phyloP scores from a whole-genome alignment of 176 grass and related monocot genomes.

The Oryza glumipatula region DNA sequence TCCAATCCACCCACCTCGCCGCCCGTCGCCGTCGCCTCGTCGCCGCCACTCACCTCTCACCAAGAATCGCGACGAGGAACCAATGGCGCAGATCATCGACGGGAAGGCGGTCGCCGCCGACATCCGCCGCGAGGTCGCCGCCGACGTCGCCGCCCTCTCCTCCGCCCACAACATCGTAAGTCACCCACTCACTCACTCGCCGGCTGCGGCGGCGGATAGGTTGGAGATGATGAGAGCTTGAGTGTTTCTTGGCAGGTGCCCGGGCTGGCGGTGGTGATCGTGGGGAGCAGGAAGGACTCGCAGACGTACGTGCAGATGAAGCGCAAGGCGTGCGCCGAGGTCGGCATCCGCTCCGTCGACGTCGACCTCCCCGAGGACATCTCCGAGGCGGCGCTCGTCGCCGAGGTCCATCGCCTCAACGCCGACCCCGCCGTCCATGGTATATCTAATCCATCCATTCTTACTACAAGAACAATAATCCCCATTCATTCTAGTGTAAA shows the following conservation, averaged over 20 bases:
- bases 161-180: slow-evolving; percentile 52
- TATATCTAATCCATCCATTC: background rate
- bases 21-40: background rate
- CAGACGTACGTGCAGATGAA: slow-evolving; percentile 91
- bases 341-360: slow-evolving; percentile 78
- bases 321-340: slow-evolving; percentile 93
- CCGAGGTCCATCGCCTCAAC: slow-evolving; percentile 83
- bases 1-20: background rate
- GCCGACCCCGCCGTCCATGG: slow-evolving; percentile 78
- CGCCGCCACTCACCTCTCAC: background rate
- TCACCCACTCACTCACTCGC: no score
- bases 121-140: slow-evolving; percentile 69
- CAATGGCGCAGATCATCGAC: slow-evolving; percentile 94
- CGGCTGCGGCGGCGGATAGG: background rate
- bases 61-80: background rate
- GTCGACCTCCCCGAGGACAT: slow-evolving; percentile 83
- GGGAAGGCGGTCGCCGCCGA: slow-evolving; percentile 78
- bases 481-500: background rate
- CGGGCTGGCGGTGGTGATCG: slow-evolving; percentile 94
- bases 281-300: slow-evolving; percentile 90
- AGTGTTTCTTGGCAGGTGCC: slow-evolving; percentile 59
- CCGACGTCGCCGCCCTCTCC: slow-evolving; percentile 61
- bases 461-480: background rate
- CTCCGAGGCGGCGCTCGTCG: slow-evolving; percentile 72
- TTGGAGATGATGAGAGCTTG: background rate